Evolutionary conservation across 345 rosid species (phyloP).

Genomic region (Litchi chinensis): DNA sequence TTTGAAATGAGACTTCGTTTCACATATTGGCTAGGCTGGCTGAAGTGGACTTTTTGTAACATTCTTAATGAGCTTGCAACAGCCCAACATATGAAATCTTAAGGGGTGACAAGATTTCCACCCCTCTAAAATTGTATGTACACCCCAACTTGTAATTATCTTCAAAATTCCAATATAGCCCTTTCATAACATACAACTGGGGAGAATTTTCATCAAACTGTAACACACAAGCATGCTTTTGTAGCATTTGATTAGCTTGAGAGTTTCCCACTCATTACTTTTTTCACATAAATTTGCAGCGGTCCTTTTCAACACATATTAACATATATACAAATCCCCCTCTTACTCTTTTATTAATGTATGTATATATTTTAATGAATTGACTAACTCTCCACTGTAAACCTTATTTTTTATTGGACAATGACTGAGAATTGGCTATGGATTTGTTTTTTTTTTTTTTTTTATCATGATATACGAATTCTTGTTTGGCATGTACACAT

Average conservation of each 20-base stretch:
- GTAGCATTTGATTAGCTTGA: slow-evolving; percentile 37
- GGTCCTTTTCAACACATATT: slow-evolving; percentile 9
- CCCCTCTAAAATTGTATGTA: too few species aligned
- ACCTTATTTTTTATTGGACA: slow-evolving; percentile 20
- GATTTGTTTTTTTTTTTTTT: not conserved
- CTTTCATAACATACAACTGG: too few species aligned
- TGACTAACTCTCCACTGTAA: slow-evolving; percentile 30
- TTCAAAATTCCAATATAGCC: too few species aligned
- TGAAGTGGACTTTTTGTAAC: too few species aligned
- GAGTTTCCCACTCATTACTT: slow-evolving; percentile 30
- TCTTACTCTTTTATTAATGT: not conserved
- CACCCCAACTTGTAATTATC: too few species aligned
- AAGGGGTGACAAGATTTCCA: too few species aligned
- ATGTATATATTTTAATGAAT: slow-evolving; percentile 10
- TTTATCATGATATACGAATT: not conserved
- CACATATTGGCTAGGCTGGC: too few species aligned
- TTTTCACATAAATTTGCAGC: slow-evolving; percentile 26
- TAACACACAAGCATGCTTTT: slow-evolving; percentile 1
- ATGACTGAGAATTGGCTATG: slow-evolving; percentile 10
- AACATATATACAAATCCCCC: not conserved
- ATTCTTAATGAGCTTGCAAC: too few species aligned
- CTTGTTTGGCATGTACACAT: slow-evolving; percentile 19
- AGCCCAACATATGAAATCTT: too few species aligned
- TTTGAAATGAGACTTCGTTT: too few species aligned
- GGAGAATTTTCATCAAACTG: too few species aligned